Evolutionary conservation across 2,329 filamentous ascomycete species (phyloP), one percentile per base, ranked within the genome.

Genomic region (Aureobasidium sp.): DNA sequence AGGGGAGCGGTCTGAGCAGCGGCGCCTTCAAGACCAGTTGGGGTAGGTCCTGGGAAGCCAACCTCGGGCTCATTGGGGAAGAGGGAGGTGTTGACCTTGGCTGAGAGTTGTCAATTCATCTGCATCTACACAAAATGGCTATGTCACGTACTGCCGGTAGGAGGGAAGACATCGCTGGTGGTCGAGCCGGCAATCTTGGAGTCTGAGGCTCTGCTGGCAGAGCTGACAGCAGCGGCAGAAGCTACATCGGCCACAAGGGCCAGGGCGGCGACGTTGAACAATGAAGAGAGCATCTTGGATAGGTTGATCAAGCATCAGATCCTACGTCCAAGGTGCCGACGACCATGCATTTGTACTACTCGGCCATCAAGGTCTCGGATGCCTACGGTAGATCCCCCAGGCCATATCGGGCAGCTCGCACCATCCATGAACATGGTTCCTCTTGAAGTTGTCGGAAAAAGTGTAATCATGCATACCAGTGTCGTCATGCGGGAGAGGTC

Each of bases 31-130:
- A 20, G n/a, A 9, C 57, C 57, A 25, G 57, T 60, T 1, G 57
- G 57, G 1, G 57, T 60, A 25, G 57, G 57, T n/a, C 57, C 57
- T n/a, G 57, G 44, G 57, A 60, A 60, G 20, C 57, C 57, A 7
- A 60, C 57, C 8, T 41, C 17, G 9, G 44, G 42, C 45, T 60
- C 57, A 8, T 60, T n/a, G 11, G 57, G 57, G 45, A 60, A 60
- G 15, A 60, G 5, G 1, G 34, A 22, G 9, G 57, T 60, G 45
- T 60, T 60, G 15, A 51, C 57, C 15, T 36, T 60, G 29, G 57
- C 55, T 59, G 44, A 37, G 20, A 17, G 5, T 1, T 5, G 22
- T 59, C 34, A 47, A 22, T 48, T 6, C 12, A 37, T 14, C 15
- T 27, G 22, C 6, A 31, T 20, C 3, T 14, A 20, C 8, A 2